A percentile compares a stretch with the other conserved stretches of the same genome.
These are phyloP conservation scores for Rhynchospora pubera DNA, from an alignment of 176 grass and related monocot genomes.

Conservation along the genomic window DNA sequence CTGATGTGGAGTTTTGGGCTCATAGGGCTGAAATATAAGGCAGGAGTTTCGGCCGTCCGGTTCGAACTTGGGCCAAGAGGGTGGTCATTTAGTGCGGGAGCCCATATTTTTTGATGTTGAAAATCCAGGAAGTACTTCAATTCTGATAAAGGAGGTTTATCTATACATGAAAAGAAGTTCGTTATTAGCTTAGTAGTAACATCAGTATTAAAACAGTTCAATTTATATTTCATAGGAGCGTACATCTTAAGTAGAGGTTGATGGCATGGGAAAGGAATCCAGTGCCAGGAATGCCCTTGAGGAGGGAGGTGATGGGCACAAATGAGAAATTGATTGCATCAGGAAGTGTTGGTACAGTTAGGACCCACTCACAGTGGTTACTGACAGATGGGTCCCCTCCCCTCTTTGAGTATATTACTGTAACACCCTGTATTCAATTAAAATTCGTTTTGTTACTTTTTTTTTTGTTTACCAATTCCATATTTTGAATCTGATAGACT, in stretches of 20 bases:
- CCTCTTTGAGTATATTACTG: slow-evolving; percentile 77
- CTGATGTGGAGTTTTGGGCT: slow-evolving; percentile 76
- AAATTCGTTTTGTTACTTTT: neutral
- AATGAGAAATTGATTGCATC: slow-evolving; percentile 76
- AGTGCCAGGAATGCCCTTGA: slow-evolving; percentile 44
- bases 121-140: slow-evolving; percentile 91
- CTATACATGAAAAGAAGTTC: slow-evolving; percentile 29
- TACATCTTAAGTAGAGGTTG: slow-evolving; percentile 95
- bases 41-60: slow-evolving; percentile 21
- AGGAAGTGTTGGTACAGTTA: slow-evolving; percentile 41
- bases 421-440: slow-evolving; percentile 49
- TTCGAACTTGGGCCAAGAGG: slow-evolving; percentile 67
- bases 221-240: slow-evolving; percentile 1
- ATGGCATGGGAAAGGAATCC: slow-evolving; percentile 91
- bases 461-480: neutral
- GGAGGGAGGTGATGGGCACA: slow-evolving; percentile 76
- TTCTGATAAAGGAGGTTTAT: slow-evolving; percentile 62
- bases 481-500: neutral
- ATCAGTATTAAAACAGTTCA: neutral
- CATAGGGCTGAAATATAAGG: slow-evolving; percentile 62
- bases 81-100: slow-evolving; percentile 57
- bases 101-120: slow-evolving; percentile 68
- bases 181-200: neutral
- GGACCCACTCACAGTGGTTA: slow-evolving; percentile 79
- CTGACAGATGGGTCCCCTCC: slow-evolving; percentile 52